phyloP scores from a whole-genome alignment of 768 basidiomycete genomes.

The Lyophyllum semitale region DNA sequence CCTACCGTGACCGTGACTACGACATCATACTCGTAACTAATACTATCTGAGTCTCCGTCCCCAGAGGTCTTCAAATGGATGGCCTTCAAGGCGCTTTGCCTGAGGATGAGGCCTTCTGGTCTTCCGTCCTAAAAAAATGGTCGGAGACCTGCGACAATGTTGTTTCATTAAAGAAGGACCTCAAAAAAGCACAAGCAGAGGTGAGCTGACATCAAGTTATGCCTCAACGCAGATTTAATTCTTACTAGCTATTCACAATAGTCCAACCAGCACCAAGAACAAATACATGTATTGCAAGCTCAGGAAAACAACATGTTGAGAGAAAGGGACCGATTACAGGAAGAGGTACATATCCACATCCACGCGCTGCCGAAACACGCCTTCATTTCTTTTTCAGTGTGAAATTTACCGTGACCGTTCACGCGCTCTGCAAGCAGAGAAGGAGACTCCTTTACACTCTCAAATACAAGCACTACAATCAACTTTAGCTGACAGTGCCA shows the following conservation, averaged over 20 bases:
- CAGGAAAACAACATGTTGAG: constrained; percentile 1
- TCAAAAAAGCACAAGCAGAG: constrained; percentile 24
- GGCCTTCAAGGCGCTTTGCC: background rate
- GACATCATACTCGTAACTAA: too few species aligned
- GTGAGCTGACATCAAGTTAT: background rate
- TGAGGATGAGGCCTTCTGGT: constrained; percentile 34
- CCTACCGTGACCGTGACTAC: too few species aligned
- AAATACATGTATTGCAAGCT: background rate
- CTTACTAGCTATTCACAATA: background rate
- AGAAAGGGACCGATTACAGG: constrained; percentile 10
- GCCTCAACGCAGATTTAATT: background rate
- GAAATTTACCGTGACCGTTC: background rate
- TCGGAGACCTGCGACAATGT: constrained; percentile 36
- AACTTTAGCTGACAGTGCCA: background rate
- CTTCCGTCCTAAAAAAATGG: constrained; percentile 36
- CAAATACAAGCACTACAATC: background rate
- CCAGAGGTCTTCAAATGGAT: background rate
- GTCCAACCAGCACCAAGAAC: background rate
- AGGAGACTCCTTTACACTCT: background rate
- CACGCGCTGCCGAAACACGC: background rate
- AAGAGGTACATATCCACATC: constrained; percentile 25
- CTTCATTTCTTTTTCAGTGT: constrained; percentile 4
- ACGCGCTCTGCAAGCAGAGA: background rate
- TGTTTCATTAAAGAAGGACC: constrained; percentile 33
- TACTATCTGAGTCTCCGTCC: background rate